Base-by-base conservation (phyloP, 1,284 basidiomycete genomes). In the Leccinum subrobustum region DNA sequence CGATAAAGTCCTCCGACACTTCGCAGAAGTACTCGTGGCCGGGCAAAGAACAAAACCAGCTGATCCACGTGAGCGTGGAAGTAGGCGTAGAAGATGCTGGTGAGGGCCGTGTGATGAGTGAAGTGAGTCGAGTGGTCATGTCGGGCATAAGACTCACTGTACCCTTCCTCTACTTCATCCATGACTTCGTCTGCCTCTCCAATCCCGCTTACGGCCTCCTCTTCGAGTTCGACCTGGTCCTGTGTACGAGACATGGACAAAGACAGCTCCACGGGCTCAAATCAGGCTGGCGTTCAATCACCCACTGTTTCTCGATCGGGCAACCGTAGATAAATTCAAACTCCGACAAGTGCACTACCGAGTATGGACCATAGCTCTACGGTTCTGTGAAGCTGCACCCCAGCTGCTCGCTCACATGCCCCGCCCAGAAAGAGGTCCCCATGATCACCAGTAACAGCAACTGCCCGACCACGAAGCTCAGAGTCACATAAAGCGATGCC, bases 11-110 rank as follows among this genome's bases (percentile, higher is more conserved):
- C 73, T 99, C 96, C 58, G 92, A 88, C 20, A 98, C 95, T 78
- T 96, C 95, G 76, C 93, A 96, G 75, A 98, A 99, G 79, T 98
- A 99, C 78, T 99, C 97, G 77, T 99, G 97, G 5, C 97, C 97
- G 5, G 97, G 95, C 52, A 99, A 80, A 20, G 95, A 95, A 73
- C 96, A 98, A 81, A 98, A 99, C 97, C 96, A 99, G 68, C 90
- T 91, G 72, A 96, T 96, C 95, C 94, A 97, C 63, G 97, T 99
- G 64, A 95, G 77, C 39, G 89, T 92, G 52, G 91, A 92, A 63
- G 91, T 92, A 35, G 90, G 91, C 7, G 90, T 92, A 25, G 91
- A 92, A 56, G 90, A 92, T 60, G 91, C 90, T 92, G 67, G 60
- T 54, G 58, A 59, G 53, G 42, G 50, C 64, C 42, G 42, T 44